Conservation (phyloP, 192 early-diverging fungal genomes). For the Podochytrium sp. region DNA sequence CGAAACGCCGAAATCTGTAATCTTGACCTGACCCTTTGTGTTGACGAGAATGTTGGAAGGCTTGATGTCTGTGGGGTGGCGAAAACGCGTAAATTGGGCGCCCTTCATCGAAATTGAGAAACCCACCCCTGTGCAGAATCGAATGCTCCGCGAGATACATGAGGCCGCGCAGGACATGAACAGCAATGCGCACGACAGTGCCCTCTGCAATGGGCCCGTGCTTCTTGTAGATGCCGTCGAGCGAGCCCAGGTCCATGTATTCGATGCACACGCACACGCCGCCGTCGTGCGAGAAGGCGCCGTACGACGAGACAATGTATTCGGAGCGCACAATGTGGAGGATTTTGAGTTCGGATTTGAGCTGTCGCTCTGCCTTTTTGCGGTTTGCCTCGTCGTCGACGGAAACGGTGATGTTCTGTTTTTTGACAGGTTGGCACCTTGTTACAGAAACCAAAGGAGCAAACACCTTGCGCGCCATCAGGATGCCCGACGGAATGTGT, state of each 20-base stretch:
- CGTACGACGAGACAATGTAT: constrained; percentile 94
- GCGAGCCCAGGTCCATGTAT: constrained; percentile 90
- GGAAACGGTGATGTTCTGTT: constrained; percentile 22
- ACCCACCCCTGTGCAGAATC: constrained; percentile 90
- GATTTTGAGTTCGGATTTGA: constrained; percentile 89
- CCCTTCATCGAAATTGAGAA: background rate
- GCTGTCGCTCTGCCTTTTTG: constrained; percentile 71
- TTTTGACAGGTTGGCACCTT: background rate
- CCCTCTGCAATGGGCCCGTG: constrained; percentile 84
- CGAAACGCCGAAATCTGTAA: constrained; percentile 97
- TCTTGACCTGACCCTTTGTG: constrained; percentile 86
- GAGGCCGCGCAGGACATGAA: constrained; percentile 87
- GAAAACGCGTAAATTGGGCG: background rate
- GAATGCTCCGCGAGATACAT: constrained; percentile 85
- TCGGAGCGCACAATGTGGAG: constrained; percentile 87
- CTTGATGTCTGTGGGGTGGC: constrained; percentile 79
- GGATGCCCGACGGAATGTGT: constrained; percentile 69
- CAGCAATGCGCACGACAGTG: constrained; percentile 86
- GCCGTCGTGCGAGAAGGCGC: constrained; percentile 74
- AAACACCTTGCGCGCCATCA: constrained; percentile 95
- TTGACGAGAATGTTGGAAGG: constrained; percentile 97
- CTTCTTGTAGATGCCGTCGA: constrained; percentile 90
- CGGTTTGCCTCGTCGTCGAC: constrained; percentile 52
- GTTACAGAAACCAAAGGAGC: background rate
- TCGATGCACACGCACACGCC: constrained; percentile 96